phyloP scores from a whole-genome alignment of 2,329 filamentous ascomycete genomes.

The Talaromyces pinophilus region DNA sequence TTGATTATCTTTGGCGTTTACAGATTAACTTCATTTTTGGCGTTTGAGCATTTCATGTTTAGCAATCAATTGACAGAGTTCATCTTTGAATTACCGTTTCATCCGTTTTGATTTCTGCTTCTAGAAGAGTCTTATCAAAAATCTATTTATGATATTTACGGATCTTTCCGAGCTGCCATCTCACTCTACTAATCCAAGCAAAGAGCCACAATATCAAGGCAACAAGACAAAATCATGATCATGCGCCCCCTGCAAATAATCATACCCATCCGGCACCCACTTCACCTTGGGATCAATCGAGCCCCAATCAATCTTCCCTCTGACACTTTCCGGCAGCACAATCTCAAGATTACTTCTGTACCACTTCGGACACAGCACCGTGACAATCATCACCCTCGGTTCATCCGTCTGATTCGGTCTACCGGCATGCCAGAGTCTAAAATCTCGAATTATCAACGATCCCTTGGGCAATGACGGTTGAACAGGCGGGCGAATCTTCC shows the following conservation, averaged over 20 bases:
- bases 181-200: background rate
- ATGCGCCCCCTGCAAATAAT: conserved; percentile 42
- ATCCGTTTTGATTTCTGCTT: background rate
- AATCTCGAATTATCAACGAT: conserved; percentile 49
- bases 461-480: conserved; percentile 49
- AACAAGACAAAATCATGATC: conserved; percentile 39
- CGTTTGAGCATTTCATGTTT: background rate
- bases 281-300: conserved; percentile 39
- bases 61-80: conserved; percentile 13
- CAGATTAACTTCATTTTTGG: background rate
- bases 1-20: conserved; percentile 11
- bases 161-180: background rate
- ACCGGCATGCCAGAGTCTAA: conserved; percentile 54
- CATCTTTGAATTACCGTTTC: background rate
- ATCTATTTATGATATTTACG: background rate
- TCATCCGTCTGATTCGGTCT: conserved; percentile 50
- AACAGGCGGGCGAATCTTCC: conserved; percentile 37
- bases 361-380: conserved; percentile 44
- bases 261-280: conserved; percentile 40
- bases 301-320: conserved; percentile 38
- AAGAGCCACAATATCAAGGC: conserved; percentile 11
- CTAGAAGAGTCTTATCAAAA: background rate
- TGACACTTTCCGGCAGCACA: conserved; percentile 34
- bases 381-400: conserved; percentile 50
- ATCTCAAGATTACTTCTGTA: conserved; percentile 36